Base-by-base conservation (phyloP, 2,329 filamentous ascomycete genomes). In the Scedosporium dehoogii region DNA sequence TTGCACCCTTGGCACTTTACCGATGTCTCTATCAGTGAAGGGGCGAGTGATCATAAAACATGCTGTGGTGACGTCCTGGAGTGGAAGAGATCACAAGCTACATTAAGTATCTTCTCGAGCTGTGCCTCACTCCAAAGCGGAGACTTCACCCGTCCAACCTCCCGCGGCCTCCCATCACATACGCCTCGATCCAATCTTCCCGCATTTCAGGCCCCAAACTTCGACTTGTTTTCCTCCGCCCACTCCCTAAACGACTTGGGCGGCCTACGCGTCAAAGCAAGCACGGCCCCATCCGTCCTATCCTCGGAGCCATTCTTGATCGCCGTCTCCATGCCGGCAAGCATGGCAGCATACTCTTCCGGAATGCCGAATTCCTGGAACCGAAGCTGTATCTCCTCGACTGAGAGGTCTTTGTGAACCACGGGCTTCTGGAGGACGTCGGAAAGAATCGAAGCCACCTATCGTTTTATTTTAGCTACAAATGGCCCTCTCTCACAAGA, bases 241-340 rank as follows among this genome's bases (percentile, higher is more conserved):
- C 42, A 46, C 5, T 46, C 42, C 42, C 18, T 46, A 18, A 46
- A n/a, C 18, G 42, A 7, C 42, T 46, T 69, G 4, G 75, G 74
- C 21, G 66, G 64, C 18, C 65, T 64, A 0, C 75, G 74, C 6
- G 74, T 76, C 33, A 76, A 63, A 2, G 64, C 66, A 21, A 71
- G 59, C 2, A 77, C 69, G 18, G 69, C 69, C 57, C 74, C 72
- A 62, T 73, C 74, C 7, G 69, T 69, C 25, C 70, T 68, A 18
- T 74, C 69, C 67, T 78, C 75, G 9, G 67, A 64, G 1, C 75
- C 73, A 33, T 70, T 66, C 62, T 70, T 71, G 65, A 75, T 72
- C 1, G 63, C 62, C 3, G 66, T 69, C 46, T 76, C 74, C 67
- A 77, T 63, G 2, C 59, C 64, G 6, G 69, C 70, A 63, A 78